phyloP scores from a whole-genome alignment of 140 eudicot genomes.

The Cichorium intybus region DNA sequence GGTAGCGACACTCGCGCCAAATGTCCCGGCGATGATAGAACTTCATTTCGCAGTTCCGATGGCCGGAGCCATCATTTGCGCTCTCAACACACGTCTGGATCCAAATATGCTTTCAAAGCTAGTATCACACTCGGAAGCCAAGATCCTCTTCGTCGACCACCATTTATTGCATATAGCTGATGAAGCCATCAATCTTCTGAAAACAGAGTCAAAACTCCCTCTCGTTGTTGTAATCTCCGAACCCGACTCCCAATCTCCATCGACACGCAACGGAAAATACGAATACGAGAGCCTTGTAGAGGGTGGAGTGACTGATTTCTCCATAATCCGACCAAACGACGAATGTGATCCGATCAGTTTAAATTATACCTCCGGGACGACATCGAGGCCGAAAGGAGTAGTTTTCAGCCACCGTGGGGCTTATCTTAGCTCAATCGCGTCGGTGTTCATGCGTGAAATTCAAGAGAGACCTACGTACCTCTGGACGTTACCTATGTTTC shows the following conservation, averaged over 20 bases:
- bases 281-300: conserved; percentile 39
- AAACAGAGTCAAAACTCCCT: conserved; percentile 14
- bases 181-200: conserved; percentile 31
- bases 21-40: conserved; percentile 41
- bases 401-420: conserved; percentile 1
- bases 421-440: neutral
- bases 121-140: conserved; percentile 20
- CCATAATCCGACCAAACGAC: neutral
- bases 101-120: neutral
- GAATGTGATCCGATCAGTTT: neutral
- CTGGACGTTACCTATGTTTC: neutral
- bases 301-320: conserved; percentile 13
- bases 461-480: neutral
- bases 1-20: conserved; percentile 51
- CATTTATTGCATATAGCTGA: conserved; percentile 21
- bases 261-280: neutral
- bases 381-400: conserved; percentile 6
- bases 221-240: conserved; percentile 32
- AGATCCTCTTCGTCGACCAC: conserved; percentile 31
- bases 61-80: conserved; percentile 12
- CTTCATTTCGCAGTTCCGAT: neutral
- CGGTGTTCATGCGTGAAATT: neutral
- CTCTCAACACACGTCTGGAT: conserved; percentile 12
- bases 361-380: neutral
- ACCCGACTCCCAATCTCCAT: neutral